A percentile compares a stretch with the other conserved stretches of the same genome.
Conservation (phyloP, 208 protist species). For the Leishmania gerbilli region DNA sequence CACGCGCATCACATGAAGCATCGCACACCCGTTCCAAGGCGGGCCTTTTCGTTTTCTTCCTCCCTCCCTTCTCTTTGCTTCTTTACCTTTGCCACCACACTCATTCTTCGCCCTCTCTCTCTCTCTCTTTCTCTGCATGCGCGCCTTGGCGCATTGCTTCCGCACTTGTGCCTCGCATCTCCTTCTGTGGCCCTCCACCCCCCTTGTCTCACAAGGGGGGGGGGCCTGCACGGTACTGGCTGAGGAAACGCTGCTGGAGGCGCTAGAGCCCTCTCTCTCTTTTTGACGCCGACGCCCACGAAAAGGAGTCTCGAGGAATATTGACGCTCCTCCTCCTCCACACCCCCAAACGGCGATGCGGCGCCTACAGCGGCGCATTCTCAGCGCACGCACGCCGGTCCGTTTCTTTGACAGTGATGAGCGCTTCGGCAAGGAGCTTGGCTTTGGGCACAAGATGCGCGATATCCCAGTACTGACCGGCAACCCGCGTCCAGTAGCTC, state of each 20-base stretch:
- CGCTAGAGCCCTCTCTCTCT: background rate
- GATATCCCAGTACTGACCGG: conserved; percentile 90
- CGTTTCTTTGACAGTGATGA: conserved; percentile 66
- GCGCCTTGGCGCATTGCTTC: background rate
- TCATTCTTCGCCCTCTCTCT: background rate
- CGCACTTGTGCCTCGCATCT: background rate
- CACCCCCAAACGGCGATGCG: conserved; percentile 4
- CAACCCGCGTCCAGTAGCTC: conserved; percentile 71
- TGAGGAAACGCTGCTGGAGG: background rate
- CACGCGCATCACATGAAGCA: background rate
- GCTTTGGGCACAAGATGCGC: conserved; percentile 85
- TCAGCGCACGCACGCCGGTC: conserved; percentile 1
- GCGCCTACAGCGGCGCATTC: conserved; percentile 12
- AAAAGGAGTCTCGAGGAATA: background rate
- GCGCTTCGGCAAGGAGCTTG: conserved; percentile 82
- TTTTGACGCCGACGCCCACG: background rate
- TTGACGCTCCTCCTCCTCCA: too few species aligned
- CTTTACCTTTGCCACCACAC: background rate
- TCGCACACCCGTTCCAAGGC: background rate
- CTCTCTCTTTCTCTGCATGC: background rate
- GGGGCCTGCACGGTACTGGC: background rate
- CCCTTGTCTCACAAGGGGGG: background rate
- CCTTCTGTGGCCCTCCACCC: background rate
- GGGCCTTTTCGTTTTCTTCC: background rate
- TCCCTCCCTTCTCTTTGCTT: background rate